phyloP scores from a whole-genome alignment of 1,139 yeast genomes.

The Waltiozyma sp. region DNA sequence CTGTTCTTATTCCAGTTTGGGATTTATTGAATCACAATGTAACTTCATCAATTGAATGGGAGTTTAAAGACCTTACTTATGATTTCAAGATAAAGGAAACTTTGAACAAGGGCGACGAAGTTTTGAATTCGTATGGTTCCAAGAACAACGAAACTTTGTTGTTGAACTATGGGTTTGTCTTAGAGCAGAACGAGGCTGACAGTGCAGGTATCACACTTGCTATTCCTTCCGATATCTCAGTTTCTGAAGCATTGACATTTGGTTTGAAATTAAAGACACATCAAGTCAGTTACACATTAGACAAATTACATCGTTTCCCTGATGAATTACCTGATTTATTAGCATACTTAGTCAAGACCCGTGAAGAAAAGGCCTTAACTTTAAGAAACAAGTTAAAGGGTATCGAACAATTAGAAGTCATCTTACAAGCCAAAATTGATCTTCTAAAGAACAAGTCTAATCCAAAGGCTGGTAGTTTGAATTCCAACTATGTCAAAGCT shows the following conservation, averaged over 20 bases:
- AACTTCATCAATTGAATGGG: slow-evolving; percentile 58
- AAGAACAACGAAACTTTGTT: slow-evolving; percentile 70
- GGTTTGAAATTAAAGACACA: slow-evolving; percentile 36
- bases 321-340: slow-evolving; percentile 38
- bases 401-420: slow-evolving; percentile 40
- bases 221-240: slow-evolving; percentile 25
- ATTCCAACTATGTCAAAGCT: slow-evolving; percentile 15
- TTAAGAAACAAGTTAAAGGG: slow-evolving; percentile 51
- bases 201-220: slow-evolving; percentile 46
- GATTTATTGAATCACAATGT: slow-evolving; percentile 71
- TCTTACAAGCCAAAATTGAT: slow-evolving; percentile 37
- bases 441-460: slow-evolving; percentile 19
- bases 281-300: slow-evolving; percentile 22
- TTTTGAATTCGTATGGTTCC: slow-evolving; percentile 76
- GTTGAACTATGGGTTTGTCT: slow-evolving; percentile 54
- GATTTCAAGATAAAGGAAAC: slow-evolving; percentile 23
- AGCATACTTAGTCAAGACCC: slow-evolving; percentile 35
- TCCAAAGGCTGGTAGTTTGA: slow-evolving; percentile 7
- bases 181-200: slow-evolving; percentile 53
- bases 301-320: slow-evolving; percentile 29
- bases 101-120: slow-evolving; percentile 31
- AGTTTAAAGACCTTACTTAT: slow-evolving; percentile 20
- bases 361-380: slow-evolving; percentile 31
- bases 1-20: slow-evolving; percentile 66
- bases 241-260: slow-evolving; percentile 23